These are phyloP conservation scores for Lipomyces chichibuensis DNA, from an alignment of 805 yeast species.

Conservation along the genomic window DNA sequence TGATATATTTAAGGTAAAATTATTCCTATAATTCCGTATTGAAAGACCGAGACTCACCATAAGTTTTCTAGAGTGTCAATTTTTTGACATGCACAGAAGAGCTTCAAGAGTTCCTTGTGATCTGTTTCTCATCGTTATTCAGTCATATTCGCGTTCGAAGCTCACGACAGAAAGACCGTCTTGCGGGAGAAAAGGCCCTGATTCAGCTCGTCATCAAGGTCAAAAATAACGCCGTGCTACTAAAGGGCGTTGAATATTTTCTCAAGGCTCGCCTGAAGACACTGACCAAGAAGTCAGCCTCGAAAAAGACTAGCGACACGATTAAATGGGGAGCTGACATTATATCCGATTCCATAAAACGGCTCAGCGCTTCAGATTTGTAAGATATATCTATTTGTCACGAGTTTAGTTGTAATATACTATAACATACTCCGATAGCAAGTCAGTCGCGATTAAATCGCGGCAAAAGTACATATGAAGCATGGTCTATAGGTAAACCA, in stretches of 20 bases:
- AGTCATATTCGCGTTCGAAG: constrained; percentile 24
- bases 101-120: constrained; percentile 25
- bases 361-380: constrained; percentile 12
- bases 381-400: not conserved
- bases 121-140: constrained; percentile 22
- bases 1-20: constrained; percentile 54
- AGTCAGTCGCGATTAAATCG: not conserved
- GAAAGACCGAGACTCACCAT: not conserved
- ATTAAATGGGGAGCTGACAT: constrained; percentile 69
- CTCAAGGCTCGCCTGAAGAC: constrained; percentile 47
- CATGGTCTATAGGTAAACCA: not conserved
- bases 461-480: not conserved
- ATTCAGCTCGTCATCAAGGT: constrained; percentile 58
- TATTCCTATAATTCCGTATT: not conserved
- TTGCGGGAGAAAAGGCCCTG: constrained; percentile 54
- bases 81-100: constrained; percentile 21
- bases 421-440: not conserved
- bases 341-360: constrained; percentile 48
- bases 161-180: constrained; percentile 36
- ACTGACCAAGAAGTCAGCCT: constrained; percentile 11
- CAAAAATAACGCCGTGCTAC: constrained; percentile 58
- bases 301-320: constrained; percentile 54
- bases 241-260: constrained; percentile 70
- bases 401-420: not conserved
- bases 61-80: constrained; percentile 30